phyloP scores from a whole-genome alignment of 495 filamentous ascomycete genomes.

The Tuber melanosporum region DNA sequence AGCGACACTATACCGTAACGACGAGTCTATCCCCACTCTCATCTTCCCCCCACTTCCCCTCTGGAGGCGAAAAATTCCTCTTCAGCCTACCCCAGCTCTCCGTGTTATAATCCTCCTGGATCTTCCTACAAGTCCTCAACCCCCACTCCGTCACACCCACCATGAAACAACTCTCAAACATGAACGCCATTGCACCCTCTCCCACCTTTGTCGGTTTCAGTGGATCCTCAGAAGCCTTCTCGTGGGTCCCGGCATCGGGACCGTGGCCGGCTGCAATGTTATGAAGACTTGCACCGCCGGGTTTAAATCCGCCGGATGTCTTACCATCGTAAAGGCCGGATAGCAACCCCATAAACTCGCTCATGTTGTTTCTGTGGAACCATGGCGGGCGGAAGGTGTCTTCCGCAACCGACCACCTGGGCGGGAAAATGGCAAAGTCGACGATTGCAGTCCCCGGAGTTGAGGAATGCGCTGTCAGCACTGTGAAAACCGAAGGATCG shows the following conservation, averaged over 20 bases:
- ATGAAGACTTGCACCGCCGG: conserved; percentile 54
- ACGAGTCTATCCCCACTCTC: neutral
- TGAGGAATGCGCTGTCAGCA: conserved; percentile 63
- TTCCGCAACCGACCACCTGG: conserved; percentile 70
- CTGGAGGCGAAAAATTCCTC: conserved; percentile 64
- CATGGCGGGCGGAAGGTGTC: conserved; percentile 76
- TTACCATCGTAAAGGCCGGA: conserved; percentile 60
- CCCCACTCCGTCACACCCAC: conserved; percentile 91
- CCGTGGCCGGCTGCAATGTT: conserved; percentile 56
- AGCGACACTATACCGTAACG: neutral
- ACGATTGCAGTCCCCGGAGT: conserved; percentile 62
- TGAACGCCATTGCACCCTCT: conserved; percentile 57
- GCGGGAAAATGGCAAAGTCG: conserved; percentile 79
- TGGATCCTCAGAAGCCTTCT: conserved; percentile 57
- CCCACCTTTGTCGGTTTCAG: conserved; percentile 51
- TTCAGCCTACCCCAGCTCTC: conserved; percentile 80
- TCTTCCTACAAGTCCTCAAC: conserved; percentile 71
- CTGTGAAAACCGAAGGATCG: conserved; percentile 76
- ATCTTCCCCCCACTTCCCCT: conserved; percentile 30
- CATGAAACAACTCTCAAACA: conserved; percentile 70
- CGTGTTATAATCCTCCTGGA: conserved; percentile 74
- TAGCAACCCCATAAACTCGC: conserved; percentile 73
- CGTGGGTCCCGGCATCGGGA: conserved; percentile 58
- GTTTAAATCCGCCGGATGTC: conserved; percentile 56
- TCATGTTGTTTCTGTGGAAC: conserved; percentile 83